Evolutionary conservation across 441 rosid species (phyloP), one percentile per base, ranked within the genome.

Genomic region (Codiaeum variegatum): DNA sequence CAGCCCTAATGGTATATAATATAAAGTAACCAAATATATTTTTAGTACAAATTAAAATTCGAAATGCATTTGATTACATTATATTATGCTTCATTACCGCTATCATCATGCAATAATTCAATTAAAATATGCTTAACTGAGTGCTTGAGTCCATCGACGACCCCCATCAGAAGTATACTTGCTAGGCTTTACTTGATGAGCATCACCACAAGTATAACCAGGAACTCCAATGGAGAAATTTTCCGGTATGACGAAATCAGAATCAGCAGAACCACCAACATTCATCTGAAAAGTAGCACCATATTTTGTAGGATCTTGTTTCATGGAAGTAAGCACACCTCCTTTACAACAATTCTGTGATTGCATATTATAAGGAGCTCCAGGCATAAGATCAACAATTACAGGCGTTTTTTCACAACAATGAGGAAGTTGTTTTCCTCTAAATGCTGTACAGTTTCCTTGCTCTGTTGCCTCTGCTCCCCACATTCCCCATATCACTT

Each of bases 401-500:
- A 80, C 80, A 0, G 98, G 98, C 42, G 52, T 42, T 71, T 62
- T 80, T 21, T 85, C 91, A 26, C 98, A 93, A 12, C 91, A 88
- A 59, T 93, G 94, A 10, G 97, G 98, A 49, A 81, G 86, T 4
- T 67, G 66, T 3, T 46, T 28, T 5, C 83, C 79, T 32, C 66
- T 82, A 80, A 85, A 88, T 32, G 72, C 67, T 0, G 85, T 76
- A 85, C 98, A 93, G 74, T 93, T 88, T 19, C 98, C 96, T 85
- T 91, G 98, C 70, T 88, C 88, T 0, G 91, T 90, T 0, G 97
- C 88, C 79, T 91, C 93, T 0, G 96, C 98, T 71, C 97, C 98
- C 68, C 31, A 66, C 88, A 88, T 83, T 24, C 46, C 72, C 97
- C 94, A 91, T 71, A 93, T 93, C 54, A 85, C 98, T 79, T 91